phyloP scores from a whole-genome alignment of 2,329 filamentous ascomycete genomes.

The Aurifilum marmelostoma region DNA sequence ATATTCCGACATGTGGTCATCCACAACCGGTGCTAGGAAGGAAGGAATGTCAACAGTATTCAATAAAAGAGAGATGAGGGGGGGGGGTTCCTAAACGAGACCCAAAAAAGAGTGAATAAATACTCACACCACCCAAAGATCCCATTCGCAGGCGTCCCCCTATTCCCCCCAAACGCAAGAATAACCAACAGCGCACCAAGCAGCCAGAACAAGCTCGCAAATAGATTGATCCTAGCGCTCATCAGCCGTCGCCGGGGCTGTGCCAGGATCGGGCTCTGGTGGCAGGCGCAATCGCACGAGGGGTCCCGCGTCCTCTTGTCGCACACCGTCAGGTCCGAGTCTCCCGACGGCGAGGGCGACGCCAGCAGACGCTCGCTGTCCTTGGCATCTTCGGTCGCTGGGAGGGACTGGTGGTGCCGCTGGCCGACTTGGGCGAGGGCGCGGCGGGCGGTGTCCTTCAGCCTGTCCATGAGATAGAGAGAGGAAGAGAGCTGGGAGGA shows the following conservation, averaged over 20 bases:
- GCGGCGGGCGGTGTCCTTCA: not conserved
- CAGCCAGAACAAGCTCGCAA: constrained; percentile 19
- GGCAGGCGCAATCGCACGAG: constrained; percentile 8
- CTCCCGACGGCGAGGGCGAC: constrained; percentile 11
- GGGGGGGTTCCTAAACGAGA: no score
- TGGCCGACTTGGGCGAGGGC: not conserved
- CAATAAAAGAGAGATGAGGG: not conserved
- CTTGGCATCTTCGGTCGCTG: not conserved
- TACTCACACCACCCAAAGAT: constrained; percentile 22
- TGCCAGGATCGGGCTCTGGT: not conserved
- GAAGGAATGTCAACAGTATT: not conserved
- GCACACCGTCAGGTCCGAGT: constrained; percentile 8
- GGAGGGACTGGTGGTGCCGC: not conserved
- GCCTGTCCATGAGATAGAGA: constrained; percentile 7
- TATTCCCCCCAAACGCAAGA: constrained; percentile 5
- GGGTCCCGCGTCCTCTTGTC: not conserved
- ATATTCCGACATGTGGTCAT: constrained; percentile 12
- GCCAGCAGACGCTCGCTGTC: constrained; percentile 19
- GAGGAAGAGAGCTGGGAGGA: not conserved
- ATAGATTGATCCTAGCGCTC: constrained; percentile 8
- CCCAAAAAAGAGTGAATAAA: not conserved
- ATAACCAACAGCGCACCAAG: constrained; percentile 12
- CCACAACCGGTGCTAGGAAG: constrained; percentile 10
- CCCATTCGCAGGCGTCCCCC: constrained; percentile 6
- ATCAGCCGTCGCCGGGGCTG: not conserved